Percentiles rank a stretch among this genome's conserved stretches.
These are phyloP conservation scores for Entomortierella parvispora DNA, from an alignment of 192 early-diverging fungal genomes.

Conservation along the genomic window DNA sequence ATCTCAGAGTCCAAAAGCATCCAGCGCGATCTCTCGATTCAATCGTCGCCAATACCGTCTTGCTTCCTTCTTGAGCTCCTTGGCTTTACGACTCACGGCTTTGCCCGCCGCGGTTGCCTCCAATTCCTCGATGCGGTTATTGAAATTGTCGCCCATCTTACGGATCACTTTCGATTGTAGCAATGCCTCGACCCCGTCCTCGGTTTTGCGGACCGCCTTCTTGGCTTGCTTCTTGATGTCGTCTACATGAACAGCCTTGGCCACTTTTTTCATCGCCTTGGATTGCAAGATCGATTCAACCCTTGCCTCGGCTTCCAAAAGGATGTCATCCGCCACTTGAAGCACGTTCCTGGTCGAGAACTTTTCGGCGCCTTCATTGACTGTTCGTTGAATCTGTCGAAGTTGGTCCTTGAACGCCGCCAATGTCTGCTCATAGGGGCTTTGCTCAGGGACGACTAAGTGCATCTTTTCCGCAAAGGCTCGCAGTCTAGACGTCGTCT, in stretches of 20 bases:
- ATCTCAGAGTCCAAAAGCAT: too few relatives aligned
- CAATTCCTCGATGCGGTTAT: conserved; percentile 12
- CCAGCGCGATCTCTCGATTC: background rate
- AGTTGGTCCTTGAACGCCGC: background rate
- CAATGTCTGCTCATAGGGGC: too few relatives aligned
- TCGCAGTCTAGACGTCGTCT: background rate
- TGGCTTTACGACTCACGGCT: conserved; percentile 19
- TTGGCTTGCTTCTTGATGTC: conserved; percentile 10
- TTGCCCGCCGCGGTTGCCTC: conserved; percentile 14
- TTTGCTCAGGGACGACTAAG: too few relatives aligned
- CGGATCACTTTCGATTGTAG: background rate
- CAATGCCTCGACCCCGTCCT: background rate
- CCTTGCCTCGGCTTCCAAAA: conserved; percentile 13
- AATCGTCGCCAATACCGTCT: conserved; percentile 7
- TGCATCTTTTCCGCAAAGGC: background rate
- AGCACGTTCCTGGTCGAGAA: conserved; percentile 3
- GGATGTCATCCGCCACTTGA: conserved; percentile 11
- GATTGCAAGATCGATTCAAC: conserved; percentile 1
- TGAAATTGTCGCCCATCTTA: conserved; percentile 4
- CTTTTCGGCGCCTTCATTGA: conserved; percentile 10
- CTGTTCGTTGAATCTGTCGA: background rate
- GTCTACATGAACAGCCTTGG: conserved; percentile 3
- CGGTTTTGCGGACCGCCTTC: background rate
- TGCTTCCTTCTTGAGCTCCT: conserved; percentile 18
- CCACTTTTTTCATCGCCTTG: background rate